Evolutionary conservation across 2,329 filamentous ascomycete genomes (phyloP), one percentile per base, ranked within the genome.

Genomic region (Penicillium olsonii): DNA sequence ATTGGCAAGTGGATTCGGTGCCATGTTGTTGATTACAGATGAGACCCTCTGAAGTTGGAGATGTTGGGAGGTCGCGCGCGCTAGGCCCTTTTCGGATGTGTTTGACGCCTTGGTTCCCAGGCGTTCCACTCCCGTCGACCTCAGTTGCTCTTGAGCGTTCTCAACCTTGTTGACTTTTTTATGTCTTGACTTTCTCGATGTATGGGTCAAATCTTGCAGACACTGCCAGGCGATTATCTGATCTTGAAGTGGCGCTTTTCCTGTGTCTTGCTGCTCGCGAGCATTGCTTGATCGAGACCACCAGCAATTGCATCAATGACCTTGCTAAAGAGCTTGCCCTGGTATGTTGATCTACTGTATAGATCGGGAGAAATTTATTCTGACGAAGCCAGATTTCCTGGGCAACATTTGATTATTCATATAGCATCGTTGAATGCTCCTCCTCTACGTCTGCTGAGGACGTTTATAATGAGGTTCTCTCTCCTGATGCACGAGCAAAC

Each of bases 201-300:
- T 83, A 81, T 69, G 76, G 82, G 74, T 77, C 81, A 64, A 71
- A 73, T 48, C 77, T 91, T 54, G 75, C 86, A 53, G 77, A 82
- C 55, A 87, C 87, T 69, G 82, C 95, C 61, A 87, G 92, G 65
- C 81, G 84, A 59, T 78, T 97, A 55, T 88, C 87, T 64, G 92
- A 96, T 74, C 79, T 96, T 34, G 92, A 96, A 73, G 83, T 97
- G 52, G 94, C 92, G 19, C 75, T 88, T 12, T 79, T 97, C 34
- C 82, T 96, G 42, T 92, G 87, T 66, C 81, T 97, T 43, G 80
- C 91, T 54, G 84, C 86, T 52, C 82, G 86, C 57, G 88, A 96
- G 69, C 92, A 97, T 70, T 96, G 90, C 73, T 84, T 97, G 61
- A 84, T 97, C 64, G 87, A 90, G 70, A 88, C 89, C 14, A 81